A percentile compares a stretch with the other conserved stretches of the same genome.
phyloP scores from a whole-genome alignment of 345 rosid species.

The thale cress (Arabidopsis thaliana) region TAIR10.1 NC_003076.8:8485501-8486000 shows the following conservation, averaged over 20 bases:
- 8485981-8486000: too few relatives aligned
- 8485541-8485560: slow-evolving; percentile 8
- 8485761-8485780: slow-evolving; percentile 19
- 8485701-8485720: slow-evolving; percentile 21
- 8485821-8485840: slow-evolving; percentile 4
- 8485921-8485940: neutral
- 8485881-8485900: slow-evolving; percentile 17
- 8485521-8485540: slow-evolving; percentile 19
- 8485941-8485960: slow-evolving; percentile 8
- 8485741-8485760: slow-evolving; percentile 13
- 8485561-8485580: slow-evolving; percentile 12
- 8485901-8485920: slow-evolving; percentile 10
- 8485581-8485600: slow-evolving; percentile 23
- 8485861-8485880: slow-evolving; percentile 2
- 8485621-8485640: neutral
- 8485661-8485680: slow-evolving; percentile 19
- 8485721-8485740: slow-evolving; percentile 26
- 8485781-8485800: slow-evolving; percentile 1
- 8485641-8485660: slow-evolving; percentile 16
- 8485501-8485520: slow-evolving; percentile 43
- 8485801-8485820: slow-evolving; percentile 6
- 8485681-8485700: slow-evolving; percentile 16
- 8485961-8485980: neutral
- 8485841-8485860: slow-evolving; percentile 18
- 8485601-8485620: slow-evolving; percentile 3